A percentile compares a stretch with the other conserved stretches of the same genome.
Evolutionary conservation across 352 stramenopile species (phyloP).

Genomic region (Phytophthora cryptogea): DNA sequence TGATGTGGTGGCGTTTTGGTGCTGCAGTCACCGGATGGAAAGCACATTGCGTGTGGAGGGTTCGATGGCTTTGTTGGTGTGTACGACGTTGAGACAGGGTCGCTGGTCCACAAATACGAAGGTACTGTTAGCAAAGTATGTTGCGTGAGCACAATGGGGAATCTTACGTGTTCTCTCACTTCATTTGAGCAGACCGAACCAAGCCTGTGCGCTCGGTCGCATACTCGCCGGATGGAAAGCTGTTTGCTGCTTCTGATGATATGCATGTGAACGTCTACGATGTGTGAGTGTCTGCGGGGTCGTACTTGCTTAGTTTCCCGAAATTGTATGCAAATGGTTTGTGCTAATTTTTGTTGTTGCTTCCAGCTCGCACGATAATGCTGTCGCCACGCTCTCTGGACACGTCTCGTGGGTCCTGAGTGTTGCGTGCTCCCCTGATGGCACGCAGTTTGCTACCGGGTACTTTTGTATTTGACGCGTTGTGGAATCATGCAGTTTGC

Average conservation of each 20-base stretch:
- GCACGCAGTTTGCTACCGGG: constrained; percentile 86
- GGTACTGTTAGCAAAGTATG: constrained; percentile 27
- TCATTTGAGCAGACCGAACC: constrained; percentile 58
- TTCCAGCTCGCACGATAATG: constrained; percentile 68
- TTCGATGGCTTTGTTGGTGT: constrained; percentile 88
- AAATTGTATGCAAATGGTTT: constrained; percentile 1
- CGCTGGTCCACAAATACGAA: constrained; percentile 87
- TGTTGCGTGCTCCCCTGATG: constrained; percentile 83
- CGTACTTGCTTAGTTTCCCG: background rate
- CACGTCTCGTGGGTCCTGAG: constrained; percentile 91
- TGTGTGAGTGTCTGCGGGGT: constrained; percentile 61
- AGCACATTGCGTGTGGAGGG: constrained; percentile 78
- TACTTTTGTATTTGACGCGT: constrained; percentile 30
- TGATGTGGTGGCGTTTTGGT: constrained; percentile 10
- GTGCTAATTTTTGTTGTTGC: background rate
- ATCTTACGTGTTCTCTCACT: constrained; percentile 12
- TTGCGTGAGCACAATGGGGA: constrained; percentile 1
- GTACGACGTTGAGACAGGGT: constrained; percentile 80
- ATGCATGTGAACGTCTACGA: constrained; percentile 94
- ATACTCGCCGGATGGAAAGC: constrained; percentile 84
- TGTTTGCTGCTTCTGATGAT: constrained; percentile 91
- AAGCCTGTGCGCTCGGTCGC: constrained; percentile 88
- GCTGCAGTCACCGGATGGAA: constrained; percentile 74
- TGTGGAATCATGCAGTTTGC: background rate
- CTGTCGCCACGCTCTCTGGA: constrained; percentile 83